Evolutionary conservation across 306 rosid species (phyloP), one percentile per base, ranked within the genome.

Genomic region (Vicia villosa): DNA sequence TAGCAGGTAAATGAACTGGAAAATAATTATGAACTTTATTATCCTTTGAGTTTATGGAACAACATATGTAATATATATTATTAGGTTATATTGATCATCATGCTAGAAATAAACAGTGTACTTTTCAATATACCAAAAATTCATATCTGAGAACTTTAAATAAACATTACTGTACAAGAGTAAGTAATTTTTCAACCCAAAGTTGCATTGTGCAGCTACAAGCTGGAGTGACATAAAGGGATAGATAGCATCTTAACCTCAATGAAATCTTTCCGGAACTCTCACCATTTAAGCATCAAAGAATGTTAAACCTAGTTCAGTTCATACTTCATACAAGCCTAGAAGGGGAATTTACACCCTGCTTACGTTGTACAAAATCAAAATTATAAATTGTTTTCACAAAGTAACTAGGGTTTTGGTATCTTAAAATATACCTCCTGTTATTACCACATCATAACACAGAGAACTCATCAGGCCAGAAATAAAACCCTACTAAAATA

Each of bases 1-100:
- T 49, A 51, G 66, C 65, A 26, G 61, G 19, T 57, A 36, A 49
- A 26, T 47, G 76, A 60, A 66, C 17, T 41, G 60, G 63, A 40
- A 56, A 13, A 26, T 56, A 14, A 14, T 56, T 56, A 26, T 56
- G 14, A 56, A 26, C 63, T 28, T 56, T 24, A 26, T 56, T 19
- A 54, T 54, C 62, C 58, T 24, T 8, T 14, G 19, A 66, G 17
- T 69, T 32, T 49, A 20, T 10, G 40, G 22, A 26, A 17, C 40
- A 71, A 17, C 40, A 71, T 70, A 16, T 56, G 22, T 54, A 16
- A 70, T 43, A 47, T 63, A 38, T 51, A 11, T 26, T 17, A 49
- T 1, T 42, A 42, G 47, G 47, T n/a, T 14, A 7, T 45, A 49
- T 3, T 17, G 19, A 49, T 47, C 21, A 5, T 45, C 19, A 47